Conservation (phyloP, 2,329 filamentous ascomycete genomes). For the Cryphonectria parasitica region DNA sequence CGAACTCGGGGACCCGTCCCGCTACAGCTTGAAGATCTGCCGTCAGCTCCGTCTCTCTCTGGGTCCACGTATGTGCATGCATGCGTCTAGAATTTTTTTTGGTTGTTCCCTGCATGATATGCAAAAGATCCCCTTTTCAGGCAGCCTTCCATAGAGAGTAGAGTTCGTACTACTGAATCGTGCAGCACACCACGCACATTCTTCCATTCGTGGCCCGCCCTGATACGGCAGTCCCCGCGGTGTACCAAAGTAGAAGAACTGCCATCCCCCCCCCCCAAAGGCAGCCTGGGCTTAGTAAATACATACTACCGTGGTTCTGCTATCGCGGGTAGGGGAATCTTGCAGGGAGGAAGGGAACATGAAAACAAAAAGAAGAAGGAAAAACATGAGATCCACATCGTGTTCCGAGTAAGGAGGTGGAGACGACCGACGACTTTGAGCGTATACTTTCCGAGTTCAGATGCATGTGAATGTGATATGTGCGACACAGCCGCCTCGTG, state of each 20-base stretch:
- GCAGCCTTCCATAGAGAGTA: background rate
- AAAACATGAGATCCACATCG: background rate
- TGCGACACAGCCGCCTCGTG: slow-evolving; percentile 1
- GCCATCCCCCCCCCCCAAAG: no score
- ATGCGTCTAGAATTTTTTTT: background rate
- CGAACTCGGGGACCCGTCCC: background rate
- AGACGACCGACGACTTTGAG: background rate
- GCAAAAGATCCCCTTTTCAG: background rate
- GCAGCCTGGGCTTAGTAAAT: background rate
- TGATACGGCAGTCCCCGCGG: background rate
- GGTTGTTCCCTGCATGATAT: background rate
- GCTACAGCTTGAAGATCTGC: background rate
- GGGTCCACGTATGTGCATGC: background rate
- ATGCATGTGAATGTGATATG: background rate
- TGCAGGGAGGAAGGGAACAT: background rate
- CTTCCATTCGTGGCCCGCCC: background rate
- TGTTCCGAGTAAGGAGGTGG: background rate
- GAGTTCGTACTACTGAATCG: background rate
- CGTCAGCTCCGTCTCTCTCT: background rate
- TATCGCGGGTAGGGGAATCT: background rate
- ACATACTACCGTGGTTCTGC: background rate
- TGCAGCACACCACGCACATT: background rate
- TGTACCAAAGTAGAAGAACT: background rate
- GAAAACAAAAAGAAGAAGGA: background rate
- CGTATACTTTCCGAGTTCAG: background rate